Percentiles rank a stretch among this genome's conserved stretches.
Evolutionary conservation across 305 asterid species (phyloP).

Genomic region (Stenogyne calaminthoides): DNA sequence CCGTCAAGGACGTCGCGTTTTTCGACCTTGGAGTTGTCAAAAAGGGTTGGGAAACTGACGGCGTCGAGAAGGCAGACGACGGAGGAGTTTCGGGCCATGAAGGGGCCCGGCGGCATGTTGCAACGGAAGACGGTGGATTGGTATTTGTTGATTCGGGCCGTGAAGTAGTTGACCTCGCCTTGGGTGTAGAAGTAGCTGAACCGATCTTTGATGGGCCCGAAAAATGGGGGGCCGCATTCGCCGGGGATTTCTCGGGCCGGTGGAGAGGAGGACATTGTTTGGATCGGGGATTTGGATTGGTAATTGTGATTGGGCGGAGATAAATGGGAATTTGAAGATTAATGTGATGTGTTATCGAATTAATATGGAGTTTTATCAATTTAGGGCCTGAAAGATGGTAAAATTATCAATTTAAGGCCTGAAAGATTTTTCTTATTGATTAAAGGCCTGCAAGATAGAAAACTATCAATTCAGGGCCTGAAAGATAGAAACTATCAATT

Average conservation of each 20-base stretch:
- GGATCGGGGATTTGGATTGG: neutral
- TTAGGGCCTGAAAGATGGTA: no score
- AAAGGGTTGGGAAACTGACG: conserved; percentile 44
- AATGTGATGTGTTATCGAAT: neutral
- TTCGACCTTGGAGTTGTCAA: conserved; percentile 54
- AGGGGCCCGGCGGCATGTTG: conserved; percentile 66
- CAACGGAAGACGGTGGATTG: conserved; percentile 51
- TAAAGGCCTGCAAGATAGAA: no score
- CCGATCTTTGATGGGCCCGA: conserved; percentile 52
- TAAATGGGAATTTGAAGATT: no score
- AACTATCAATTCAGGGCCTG: no score
- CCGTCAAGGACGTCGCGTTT: conserved; percentile 55
- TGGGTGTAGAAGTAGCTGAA: conserved; percentile 40
- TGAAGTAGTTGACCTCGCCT: conserved; percentile 48
- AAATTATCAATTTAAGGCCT: no score
- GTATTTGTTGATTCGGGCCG: conserved; percentile 37
- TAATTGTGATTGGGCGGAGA: neutral
- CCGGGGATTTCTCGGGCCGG: conserved; percentile 51
- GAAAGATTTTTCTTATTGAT: no score
- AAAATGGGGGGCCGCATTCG: conserved; percentile 38
- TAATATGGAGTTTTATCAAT: no score
- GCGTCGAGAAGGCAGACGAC: conserved; percentile 55
- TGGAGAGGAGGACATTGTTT: conserved; percentile 26
- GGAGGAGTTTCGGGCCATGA: conserved; percentile 35
- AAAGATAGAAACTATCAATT: no score